phyloP scores from a whole-genome alignment of 306 rosid species.

The Prunus dulcis region DNA sequence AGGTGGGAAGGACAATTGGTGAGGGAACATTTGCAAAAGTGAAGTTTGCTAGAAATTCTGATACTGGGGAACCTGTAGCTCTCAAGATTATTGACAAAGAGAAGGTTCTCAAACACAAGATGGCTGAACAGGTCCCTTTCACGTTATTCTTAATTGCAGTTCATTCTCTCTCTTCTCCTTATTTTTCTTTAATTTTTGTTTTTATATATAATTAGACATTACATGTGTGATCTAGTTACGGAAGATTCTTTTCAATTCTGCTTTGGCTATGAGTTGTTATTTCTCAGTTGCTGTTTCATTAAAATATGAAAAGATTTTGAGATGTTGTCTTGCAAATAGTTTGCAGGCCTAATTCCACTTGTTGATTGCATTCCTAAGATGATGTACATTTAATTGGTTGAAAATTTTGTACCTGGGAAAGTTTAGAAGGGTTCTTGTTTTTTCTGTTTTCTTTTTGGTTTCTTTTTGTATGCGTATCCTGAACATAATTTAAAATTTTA shows the following conservation, averaged over 20 bases:
- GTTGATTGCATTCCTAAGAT: not conserved
- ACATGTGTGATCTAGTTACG: not conserved
- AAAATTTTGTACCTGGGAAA: not conserved
- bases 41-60: slow-evolving; percentile 80
- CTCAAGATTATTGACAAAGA: slow-evolving; percentile 94
- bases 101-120: slow-evolving; percentile 96
- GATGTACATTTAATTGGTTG: not conserved
- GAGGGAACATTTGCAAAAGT: slow-evolving; percentile 99
- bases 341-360: not conserved
- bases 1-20: slow-evolving; percentile 93
- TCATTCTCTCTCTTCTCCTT: not conserved
- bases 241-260: not conserved
- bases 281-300: not conserved
- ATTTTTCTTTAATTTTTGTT: not conserved
- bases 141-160: not conserved
- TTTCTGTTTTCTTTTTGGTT: not conserved
- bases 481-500: no score
- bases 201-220: not conserved
- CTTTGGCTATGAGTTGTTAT: no score
- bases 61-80: slow-evolving; percentile 74
- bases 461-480: no score
- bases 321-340: not conserved
- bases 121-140: slow-evolving; percentile 86
- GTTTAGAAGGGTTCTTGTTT: not conserved
- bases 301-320: not conserved